Conservation (phyloP, 371 early-diverging fungal species). For the Mucor saturninus region DNA sequence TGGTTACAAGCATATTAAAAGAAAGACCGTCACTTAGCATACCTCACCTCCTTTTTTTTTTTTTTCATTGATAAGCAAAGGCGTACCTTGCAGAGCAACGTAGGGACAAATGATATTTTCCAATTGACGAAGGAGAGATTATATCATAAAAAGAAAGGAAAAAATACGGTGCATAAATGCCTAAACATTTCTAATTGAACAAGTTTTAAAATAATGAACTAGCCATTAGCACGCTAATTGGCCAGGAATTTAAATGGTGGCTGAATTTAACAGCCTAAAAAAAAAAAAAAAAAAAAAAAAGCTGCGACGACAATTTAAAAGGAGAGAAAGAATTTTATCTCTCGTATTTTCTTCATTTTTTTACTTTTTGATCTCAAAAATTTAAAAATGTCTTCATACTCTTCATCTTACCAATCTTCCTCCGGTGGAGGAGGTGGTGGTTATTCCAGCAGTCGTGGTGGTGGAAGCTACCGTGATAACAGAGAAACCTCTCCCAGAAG, state of each 20-base stretch:
- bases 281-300: constrained; percentile 1
- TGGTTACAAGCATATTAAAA: neutral
- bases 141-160: no score
- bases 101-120: neutral
- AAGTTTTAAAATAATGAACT: no score
- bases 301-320: neutral
- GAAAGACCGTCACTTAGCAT: neutral
- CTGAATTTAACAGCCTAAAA: neutral
- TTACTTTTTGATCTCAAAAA: neutral
- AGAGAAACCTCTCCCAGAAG: constrained; percentile 46
- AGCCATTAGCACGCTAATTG: neutral
- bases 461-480: constrained; percentile 38
- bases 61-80: neutral
- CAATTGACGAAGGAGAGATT: no score
- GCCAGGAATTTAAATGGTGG: constrained; percentile 4
- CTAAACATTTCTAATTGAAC: no score
- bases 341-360: neutral
- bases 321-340: neutral
- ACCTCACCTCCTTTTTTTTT: neutral
- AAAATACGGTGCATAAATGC: no score
- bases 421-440: constrained; percentile 22
- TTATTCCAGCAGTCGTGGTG: constrained; percentile 19
- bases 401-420: constrained; percentile 33
- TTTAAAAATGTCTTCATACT: constrained; percentile 35
- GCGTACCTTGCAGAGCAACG: neutral